Percentiles rank a stretch among this genome's conserved stretches.
phyloP scores from a whole-genome alignment of 2,329 filamentous ascomycete species.

The Ophiognomonia clavigignenti-juglandacearum region DNA sequence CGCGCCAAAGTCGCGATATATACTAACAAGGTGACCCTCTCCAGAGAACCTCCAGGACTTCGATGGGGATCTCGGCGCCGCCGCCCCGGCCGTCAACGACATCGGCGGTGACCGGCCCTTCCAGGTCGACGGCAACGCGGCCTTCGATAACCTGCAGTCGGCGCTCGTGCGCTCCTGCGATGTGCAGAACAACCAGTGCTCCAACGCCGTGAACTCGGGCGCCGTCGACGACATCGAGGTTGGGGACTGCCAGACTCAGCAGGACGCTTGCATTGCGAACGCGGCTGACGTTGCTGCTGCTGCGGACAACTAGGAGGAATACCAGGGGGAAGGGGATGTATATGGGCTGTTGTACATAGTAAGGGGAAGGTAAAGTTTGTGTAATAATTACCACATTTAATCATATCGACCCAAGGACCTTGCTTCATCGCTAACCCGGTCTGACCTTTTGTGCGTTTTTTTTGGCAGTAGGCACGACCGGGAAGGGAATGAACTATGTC shows the following conservation, averaged over 20 bases:
- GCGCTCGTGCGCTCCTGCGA: not conserved
- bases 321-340: too few relatives aligned
- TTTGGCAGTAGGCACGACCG: too few relatives aligned
- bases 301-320: not conserved
- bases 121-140: not conserved
- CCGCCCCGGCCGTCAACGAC: not conserved
- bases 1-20: too few relatives aligned
- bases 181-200: not conserved
- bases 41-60: not conserved
- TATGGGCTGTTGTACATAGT: too few relatives aligned
- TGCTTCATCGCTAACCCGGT: too few relatives aligned
- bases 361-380: too few relatives aligned
- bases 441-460: too few relatives aligned
- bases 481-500: too few relatives aligned
- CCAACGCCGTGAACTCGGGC: not conserved
- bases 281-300: not conserved
- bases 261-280: not conserved
- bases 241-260: not conserved
- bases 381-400: too few relatives aligned
- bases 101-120: not conserved
- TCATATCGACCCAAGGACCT: too few relatives aligned
- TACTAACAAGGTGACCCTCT: not conserved
- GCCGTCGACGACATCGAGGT: not conserved
- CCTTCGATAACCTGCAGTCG: not conserved
- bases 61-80: not conserved